Percentiles rank a stretch among this genome's conserved stretches.
Conservation (phyloP, 192 early-diverging fungal genomes). For the Coemansia sp. region DNA sequence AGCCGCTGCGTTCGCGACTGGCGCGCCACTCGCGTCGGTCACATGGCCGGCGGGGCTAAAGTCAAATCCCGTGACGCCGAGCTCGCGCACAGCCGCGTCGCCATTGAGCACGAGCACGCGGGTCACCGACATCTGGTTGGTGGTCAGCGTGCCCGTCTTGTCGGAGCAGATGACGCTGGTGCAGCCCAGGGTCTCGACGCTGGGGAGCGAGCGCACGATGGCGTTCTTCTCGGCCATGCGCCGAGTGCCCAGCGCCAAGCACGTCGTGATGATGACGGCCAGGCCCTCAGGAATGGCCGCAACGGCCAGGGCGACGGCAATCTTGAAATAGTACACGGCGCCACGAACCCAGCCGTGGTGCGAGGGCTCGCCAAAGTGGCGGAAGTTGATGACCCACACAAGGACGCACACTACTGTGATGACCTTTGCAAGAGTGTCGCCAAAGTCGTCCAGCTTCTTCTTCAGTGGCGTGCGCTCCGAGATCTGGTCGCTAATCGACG, state of each 20-base stretch:
- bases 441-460: constrained; percentile 94
- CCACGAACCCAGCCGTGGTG: constrained; percentile 93
- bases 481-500: constrained; percentile 77
- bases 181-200: constrained; percentile 96
- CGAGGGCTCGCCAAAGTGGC: constrained; percentile 89
- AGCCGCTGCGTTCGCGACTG: constrained; percentile 55
- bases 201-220: constrained; percentile 89
- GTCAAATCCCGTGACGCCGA: constrained; percentile 76
- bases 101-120: constrained; percentile 48
- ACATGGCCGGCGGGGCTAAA: constrained; percentile 84
- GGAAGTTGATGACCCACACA: constrained; percentile 97
- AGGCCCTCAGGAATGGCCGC: constrained; percentile 99
- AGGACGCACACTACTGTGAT: constrained; percentile 70
- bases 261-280: constrained; percentile 97
- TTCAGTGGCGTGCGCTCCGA: constrained; percentile 96
- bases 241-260: constrained; percentile 94
- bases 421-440: constrained; percentile 76
- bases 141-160: constrained; percentile 99
- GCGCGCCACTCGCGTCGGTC: constrained; percentile 45
- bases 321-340: constrained; percentile 98
- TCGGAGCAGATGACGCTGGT: constrained; percentile 98
- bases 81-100: constrained; percentile 57
- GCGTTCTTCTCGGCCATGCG: constrained; percentile 96
- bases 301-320: constrained; percentile 96
- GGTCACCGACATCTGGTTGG: constrained; percentile 95